phyloP scores from a whole-genome alignment of 2,329 filamentous ascomycete genomes.

The Penicillium decumbens region DNA sequence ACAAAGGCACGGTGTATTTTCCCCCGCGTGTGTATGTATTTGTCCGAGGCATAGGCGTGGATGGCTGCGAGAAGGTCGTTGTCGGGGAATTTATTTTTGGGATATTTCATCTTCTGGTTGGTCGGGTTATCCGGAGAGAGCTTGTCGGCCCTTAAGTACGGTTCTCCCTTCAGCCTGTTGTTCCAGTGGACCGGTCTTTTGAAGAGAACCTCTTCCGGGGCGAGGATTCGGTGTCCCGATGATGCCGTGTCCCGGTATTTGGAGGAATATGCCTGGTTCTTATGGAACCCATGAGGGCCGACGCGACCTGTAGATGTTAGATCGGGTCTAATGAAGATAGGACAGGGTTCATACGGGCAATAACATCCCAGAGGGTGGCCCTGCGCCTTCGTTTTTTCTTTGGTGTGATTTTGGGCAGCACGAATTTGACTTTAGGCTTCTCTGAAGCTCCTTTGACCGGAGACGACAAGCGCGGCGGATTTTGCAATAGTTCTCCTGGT shows the following conservation, averaged over 20 bases:
- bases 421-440: not conserved
- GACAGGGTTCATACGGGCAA: slow-evolving; percentile 46
- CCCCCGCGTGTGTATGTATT: slow-evolving; percentile 44
- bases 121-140: slow-evolving; percentile 30
- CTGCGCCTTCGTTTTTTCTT: slow-evolving; percentile 29
- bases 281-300: slow-evolving; percentile 36
- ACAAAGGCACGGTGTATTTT: slow-evolving; percentile 42
- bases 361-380: slow-evolving; percentile 55
- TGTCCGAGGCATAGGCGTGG: slow-evolving; percentile 55
- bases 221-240: slow-evolving; percentile 38
- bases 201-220: slow-evolving; percentile 58
- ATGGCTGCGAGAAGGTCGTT: slow-evolving; percentile 55
- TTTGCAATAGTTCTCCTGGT: not conserved
- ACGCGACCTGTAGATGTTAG: slow-evolving; percentile 43
- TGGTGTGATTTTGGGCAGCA: slow-evolving; percentile 7
- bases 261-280: slow-evolving; percentile 20
- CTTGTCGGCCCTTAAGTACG: slow-evolving; percentile 51
- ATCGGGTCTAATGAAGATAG: not conserved
- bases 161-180: slow-evolving; percentile 51
- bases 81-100: slow-evolving; percentile 45
- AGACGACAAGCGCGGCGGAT: not conserved
- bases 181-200: slow-evolving; percentile 48
- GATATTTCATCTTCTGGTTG: not conserved
- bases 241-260: slow-evolving; percentile 34
- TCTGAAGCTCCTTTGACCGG: not conserved